Base-by-base conservation (phyloP, 164 flowering plant species). In the Cinnamomum micranthum region DNA sequence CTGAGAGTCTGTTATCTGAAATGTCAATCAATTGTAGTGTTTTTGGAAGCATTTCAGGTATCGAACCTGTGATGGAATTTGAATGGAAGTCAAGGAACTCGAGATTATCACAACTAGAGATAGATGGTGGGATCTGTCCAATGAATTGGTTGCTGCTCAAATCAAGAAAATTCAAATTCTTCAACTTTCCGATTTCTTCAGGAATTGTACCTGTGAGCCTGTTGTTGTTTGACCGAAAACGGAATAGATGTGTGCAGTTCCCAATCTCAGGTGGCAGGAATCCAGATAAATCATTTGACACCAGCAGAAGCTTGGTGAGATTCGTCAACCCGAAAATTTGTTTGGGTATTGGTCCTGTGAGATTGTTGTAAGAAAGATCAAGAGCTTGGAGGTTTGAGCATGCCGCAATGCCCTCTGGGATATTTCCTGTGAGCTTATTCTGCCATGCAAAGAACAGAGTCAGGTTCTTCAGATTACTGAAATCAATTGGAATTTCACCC, bases 251-350 rank as follows among this genome's bases (percentile, higher is more conserved):
- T 0, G 91, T 85, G 82, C 97, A 92, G 83, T 90, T 92, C 55
- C 98, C 98, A n/a, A 96, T 83, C 52, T 91, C 94, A 0, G 94
- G 87, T 1, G 95, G 99, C 67, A 96, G 79, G 41, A 86, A 89
- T 2, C 98, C 97, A 0, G 97, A 85, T 60, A 96, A 79, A 52
- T 88, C 89, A 77, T 96, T 94, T 22, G 97, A 91, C 25, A 96
- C 79, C 7, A 96, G 86, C 65, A 96, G 82, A 72, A 96, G 52
- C 86, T 92, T 92, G 23, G 97, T 91, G 74, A 96, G 91, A 73
- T 93, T 94, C 59, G 69, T 77, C 81, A 96, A 80, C 20, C 80
- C 86, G 73, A 96, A 94, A 33, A 94, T 81, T 74, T 77, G 76
- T 64, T 76, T 85, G 2, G 99, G 97, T 13, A 96, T 85, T 11